Conservation (phyloP, 2,329 filamentous ascomycete species). For the Fonsecaea pedrosoi region DNA sequence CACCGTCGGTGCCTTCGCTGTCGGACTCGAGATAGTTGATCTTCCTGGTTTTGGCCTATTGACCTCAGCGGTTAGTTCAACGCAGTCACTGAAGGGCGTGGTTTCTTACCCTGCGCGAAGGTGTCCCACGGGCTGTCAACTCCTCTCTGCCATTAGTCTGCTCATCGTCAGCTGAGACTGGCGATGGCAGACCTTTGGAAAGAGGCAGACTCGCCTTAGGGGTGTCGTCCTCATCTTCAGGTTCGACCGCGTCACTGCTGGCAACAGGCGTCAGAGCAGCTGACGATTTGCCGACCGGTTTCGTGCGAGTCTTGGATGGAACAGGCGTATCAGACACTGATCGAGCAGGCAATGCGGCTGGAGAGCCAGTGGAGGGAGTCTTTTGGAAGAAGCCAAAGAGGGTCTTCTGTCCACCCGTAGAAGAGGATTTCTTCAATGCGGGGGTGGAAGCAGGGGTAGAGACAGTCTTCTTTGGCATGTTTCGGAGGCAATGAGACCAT, state of each 20-base stretch:
- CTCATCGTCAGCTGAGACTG: conserved; percentile 52
- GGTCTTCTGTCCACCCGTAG: conserved; percentile 67
- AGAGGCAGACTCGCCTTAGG: conserved; percentile 55
- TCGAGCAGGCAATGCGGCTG: conserved; percentile 22
- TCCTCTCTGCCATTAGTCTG: conserved; percentile 40
- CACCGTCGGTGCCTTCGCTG: conserved; percentile 71
- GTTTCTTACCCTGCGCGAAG: conserved; percentile 73
- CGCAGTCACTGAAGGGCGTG: not conserved
- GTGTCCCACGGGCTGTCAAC: conserved; percentile 66
- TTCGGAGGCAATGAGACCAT: conserved; percentile 19
- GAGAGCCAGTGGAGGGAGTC: conserved; percentile 43
- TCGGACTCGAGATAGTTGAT: conserved; percentile 87
- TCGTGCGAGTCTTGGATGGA: conserved; percentile 55
- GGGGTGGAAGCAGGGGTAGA: conserved; percentile 45
- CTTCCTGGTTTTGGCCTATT: conserved; percentile 64
- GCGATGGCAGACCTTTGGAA: conserved; percentile 58
- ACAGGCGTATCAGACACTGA: conserved; percentile 33
- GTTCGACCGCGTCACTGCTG: conserved; percentile 77
- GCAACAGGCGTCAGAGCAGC: conserved; percentile 72
- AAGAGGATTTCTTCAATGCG: conserved; percentile 50
- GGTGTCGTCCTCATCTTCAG: conserved; percentile 65
- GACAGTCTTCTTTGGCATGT: conserved; percentile 49
- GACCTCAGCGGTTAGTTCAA: conserved; percentile 19
- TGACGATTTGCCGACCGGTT: conserved; percentile 50
- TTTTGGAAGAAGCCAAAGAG: conserved; percentile 82